Conservation (phyloP, 2,329 filamentous ascomycete genomes). For the Plenodomus lindquistii region DNA sequence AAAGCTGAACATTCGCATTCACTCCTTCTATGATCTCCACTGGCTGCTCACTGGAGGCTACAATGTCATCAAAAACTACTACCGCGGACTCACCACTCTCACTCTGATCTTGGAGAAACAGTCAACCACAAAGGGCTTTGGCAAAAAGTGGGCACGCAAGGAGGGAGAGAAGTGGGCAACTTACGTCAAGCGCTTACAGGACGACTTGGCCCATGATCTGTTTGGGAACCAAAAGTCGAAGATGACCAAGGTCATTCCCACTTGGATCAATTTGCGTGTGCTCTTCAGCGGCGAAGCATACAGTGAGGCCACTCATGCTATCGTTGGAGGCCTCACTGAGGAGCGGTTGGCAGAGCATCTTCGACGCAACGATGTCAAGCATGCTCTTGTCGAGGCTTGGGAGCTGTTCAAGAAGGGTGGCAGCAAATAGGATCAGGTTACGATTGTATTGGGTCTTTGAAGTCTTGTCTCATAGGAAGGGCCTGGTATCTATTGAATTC, state of each 20-base stretch:
- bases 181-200: constrained; percentile 24
- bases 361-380: constrained; percentile 12
- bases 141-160: constrained; percentile 13
- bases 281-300: constrained; percentile 30
- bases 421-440: neutral
- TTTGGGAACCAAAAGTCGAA: constrained; percentile 2
- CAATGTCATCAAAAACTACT: constrained; percentile 23
- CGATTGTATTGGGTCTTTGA: neutral
- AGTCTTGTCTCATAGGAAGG: neutral
- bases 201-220: constrained; percentile 13
- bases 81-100: constrained; percentile 21
- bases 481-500: too few relatives aligned
- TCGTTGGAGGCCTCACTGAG: neutral
- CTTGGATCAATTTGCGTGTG: constrained; percentile 28
- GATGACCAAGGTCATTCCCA: constrained; percentile 17
- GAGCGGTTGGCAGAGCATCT: neutral
- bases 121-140: constrained; percentile 13
- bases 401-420: constrained; percentile 19
- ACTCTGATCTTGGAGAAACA: constrained; percentile 30
- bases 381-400: constrained; percentile 14
- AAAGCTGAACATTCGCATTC: constrained; percentile 24
- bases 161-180: constrained; percentile 18
- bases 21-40: constrained; percentile 22
- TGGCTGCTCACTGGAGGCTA: constrained; percentile 26
- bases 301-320: neutral